Base-by-base conservation (phyloP, 371 early-diverging fungal species). In the Mucor piriformis region DNA sequence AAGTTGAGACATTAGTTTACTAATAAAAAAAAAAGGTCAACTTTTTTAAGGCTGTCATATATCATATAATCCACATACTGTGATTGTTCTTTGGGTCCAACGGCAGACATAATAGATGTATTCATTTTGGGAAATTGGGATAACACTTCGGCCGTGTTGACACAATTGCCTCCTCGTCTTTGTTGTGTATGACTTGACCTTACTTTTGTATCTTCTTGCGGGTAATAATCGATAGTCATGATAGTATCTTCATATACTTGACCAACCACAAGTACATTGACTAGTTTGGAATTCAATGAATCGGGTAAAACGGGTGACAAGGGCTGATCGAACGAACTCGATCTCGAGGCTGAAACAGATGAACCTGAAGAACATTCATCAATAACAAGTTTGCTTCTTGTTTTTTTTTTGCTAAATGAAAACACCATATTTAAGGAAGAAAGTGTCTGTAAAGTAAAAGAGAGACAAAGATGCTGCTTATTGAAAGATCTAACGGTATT, bases 101-200 rank as follows among this genome's bases (percentile, higher is more conserved):
- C 42, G 12, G 80, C 74, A 25, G 83, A 81, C 83, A 84, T 81
- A 40, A 70, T 12, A 46, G 43, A 51, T 6, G 57, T 40, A 35
- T 46, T 51, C 42, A 43, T 46, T 35, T 50, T 62, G 27, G 25
- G 73, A 34, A 81, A 77, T 54, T 86, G 88, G 12, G 76, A 67
- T 12, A 89, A 67, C 0, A 87, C 79, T 34, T 72, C 76, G 11
- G 83, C 81, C 2, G 82, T 81, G 57, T 89, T 89, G 15, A 77
- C 79, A 23, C 80, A 78, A 54, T 88, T 89, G 13, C 90, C 90
- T 23, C 90, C 90, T 13, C 80, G 76, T 16, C 87, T 74, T 50
- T 86, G 83, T 12, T 62, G 63, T 61, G 83, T 77, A n/a, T 56
- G 15, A n/a, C 69, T 65, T 29, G 87, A 84, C 32, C 87, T 69